phyloP scores from a whole-genome alignment of 2,329 filamentous ascomycete species.

The Acrocalymma vagum region DNA sequence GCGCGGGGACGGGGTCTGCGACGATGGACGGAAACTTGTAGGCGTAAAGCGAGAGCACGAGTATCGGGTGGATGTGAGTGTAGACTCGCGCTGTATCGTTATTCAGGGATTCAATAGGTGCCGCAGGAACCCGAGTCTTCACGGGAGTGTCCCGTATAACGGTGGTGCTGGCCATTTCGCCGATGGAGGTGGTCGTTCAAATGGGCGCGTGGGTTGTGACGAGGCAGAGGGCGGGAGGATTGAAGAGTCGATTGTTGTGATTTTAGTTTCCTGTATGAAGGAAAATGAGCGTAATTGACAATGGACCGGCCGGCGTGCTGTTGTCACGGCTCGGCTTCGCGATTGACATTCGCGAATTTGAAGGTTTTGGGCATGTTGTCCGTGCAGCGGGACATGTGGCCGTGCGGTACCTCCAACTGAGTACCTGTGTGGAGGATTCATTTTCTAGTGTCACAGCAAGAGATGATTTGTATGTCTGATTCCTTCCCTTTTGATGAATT shows the following conservation, averaged over 20 bases:
- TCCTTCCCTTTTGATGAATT: no score
- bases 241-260: no score
- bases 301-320: no score
- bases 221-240: neutral
- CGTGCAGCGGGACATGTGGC: constrained; percentile 10
- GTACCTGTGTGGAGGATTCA: neutral
- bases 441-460: neutral
- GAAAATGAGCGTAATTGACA: no score
- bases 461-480: no score
- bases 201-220: constrained; percentile 3
- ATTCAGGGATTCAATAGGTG: constrained; percentile 57
- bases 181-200: neutral
- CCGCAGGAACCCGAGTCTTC: constrained; percentile 32
- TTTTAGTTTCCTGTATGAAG: no score
- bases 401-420: neutral
- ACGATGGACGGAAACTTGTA: constrained; percentile 73
- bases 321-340: no score
- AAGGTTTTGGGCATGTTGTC: constrained; percentile 9
- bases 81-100: constrained; percentile 62
- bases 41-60: constrained; percentile 71
- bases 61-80: constrained; percentile 72
- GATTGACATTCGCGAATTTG: constrained; percentile 8
- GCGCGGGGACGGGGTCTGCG: constrained; percentile 70
- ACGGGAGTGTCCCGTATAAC: constrained; percentile 30
- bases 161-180: constrained; percentile 36